Conservation (phyloP, 179 eudicot genomes). For the Spergularia azorica region DNA sequence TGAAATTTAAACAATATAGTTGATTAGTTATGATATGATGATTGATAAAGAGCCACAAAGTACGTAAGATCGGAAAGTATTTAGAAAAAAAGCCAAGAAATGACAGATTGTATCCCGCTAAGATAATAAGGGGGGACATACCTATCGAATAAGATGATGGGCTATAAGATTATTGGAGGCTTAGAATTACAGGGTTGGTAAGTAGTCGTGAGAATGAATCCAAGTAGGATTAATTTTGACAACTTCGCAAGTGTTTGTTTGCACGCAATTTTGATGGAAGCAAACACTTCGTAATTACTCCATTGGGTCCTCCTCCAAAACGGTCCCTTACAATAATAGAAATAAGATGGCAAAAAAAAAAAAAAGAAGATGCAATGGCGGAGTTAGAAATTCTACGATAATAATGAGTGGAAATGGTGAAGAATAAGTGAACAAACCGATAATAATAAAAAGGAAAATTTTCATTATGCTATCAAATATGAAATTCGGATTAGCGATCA, state of each 20-base stretch:
- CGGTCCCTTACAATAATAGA: background rate
- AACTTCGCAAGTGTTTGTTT: slow-evolving; percentile 23
- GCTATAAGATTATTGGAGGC: slow-evolving; percentile 11
- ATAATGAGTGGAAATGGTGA: background rate
- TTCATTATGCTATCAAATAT: too few relatives aligned
- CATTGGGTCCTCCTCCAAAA: slow-evolving; percentile 8
- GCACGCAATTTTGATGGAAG: slow-evolving; percentile 18
- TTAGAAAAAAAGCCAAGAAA: slow-evolving; percentile 19
- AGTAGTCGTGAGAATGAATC: slow-evolving; percentile 8
- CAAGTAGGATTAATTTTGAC: slow-evolving; percentile 20
- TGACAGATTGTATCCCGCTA: slow-evolving; percentile 24
- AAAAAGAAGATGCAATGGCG: background rate
- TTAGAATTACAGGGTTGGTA: slow-evolving; percentile 6
- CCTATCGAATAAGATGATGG: slow-evolving; percentile 21
- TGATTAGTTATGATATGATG: background rate
- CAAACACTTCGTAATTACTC: slow-evolving; percentile 22
- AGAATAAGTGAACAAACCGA: too few relatives aligned
- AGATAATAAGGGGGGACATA: background rate
- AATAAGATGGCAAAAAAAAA: background rate
- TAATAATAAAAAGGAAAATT: too few relatives aligned
- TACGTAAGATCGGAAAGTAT: background rate
- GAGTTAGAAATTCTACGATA: slow-evolving; percentile 5
- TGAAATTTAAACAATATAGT: background rate
- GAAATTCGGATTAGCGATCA: too few relatives aligned
- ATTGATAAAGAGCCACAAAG: background rate